Conservation (phyloP, 2,329 filamentous ascomycete genomes). For the Tympanopsis confertula region DNA sequence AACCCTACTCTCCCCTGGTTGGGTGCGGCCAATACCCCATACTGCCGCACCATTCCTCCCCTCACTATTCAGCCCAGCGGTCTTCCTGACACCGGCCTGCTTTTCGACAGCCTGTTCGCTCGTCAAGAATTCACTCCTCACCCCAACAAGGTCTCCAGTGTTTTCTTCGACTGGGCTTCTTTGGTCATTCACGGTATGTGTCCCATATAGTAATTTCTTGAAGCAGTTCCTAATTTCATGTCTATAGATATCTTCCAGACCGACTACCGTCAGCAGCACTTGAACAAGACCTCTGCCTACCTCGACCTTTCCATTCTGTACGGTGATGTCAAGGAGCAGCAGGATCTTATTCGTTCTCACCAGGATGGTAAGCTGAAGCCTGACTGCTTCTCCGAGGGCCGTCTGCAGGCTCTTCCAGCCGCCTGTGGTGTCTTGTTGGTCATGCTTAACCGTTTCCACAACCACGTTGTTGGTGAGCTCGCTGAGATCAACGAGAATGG, state of each 20-base stretch:
- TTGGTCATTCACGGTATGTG: conserved; percentile 28
- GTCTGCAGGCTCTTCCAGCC: conserved; percentile 36
- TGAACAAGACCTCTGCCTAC: conserved; percentile 37
- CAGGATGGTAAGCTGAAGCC: conserved; percentile 38
- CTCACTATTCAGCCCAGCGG: conserved; percentile 6
- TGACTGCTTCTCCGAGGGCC: conserved; percentile 38
- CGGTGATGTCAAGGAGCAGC: conserved; percentile 50
- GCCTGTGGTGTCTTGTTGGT: conserved; percentile 38
- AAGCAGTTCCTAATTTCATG: not conserved
- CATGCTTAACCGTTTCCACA: conserved; percentile 32
- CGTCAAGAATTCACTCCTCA: conserved; percentile 2
- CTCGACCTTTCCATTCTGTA: conserved; percentile 41
- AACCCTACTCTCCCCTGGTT: conserved; percentile 6
- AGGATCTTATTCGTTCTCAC: conserved; percentile 45
- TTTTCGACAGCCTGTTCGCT: conserved; percentile 9
- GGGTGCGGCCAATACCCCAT: conserved; percentile 7
- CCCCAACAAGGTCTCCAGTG: conserved; percentile 11
- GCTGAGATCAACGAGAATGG: conserved; percentile 9
- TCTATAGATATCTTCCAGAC: conserved; percentile 32
- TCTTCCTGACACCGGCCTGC: conserved; percentile 7
- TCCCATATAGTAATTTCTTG: too few relatives aligned
- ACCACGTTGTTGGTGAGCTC: conserved; percentile 9
- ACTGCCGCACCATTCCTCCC: conserved; percentile 7
- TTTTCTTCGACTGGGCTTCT: conserved; percentile 3
- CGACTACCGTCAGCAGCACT: conserved; percentile 28